Percentiles rank a stretch among this genome's conserved stretches.
Conservation (phyloP, 768 basidiomycete species). For the Hydnomerulius pinastri region DNA sequence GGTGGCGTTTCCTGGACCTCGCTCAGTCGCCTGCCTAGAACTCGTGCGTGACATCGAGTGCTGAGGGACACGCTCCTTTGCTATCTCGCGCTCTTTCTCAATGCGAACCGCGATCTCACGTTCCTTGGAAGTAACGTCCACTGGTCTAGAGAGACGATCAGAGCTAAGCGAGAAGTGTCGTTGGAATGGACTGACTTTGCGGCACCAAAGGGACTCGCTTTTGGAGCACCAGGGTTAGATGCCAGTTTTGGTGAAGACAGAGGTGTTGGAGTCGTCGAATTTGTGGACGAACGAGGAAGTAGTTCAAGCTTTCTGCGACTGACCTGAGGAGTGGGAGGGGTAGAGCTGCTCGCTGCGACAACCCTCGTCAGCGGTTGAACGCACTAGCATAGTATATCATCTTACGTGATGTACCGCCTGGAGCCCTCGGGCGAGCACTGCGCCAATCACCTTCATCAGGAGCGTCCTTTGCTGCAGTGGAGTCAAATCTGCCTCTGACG, state of each 20-base stretch:
- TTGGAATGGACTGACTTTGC: slow-evolving; percentile 59
- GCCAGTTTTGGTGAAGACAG: slow-evolving; percentile 78
- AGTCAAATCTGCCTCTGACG: slow-evolving; percentile 52
- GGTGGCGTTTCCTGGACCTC: slow-evolving; percentile 32
- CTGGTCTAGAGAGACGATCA: slow-evolving; percentile 59
- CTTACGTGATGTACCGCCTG: slow-evolving; percentile 65
- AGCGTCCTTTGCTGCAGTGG: slow-evolving; percentile 50
- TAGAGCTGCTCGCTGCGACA: slow-evolving; percentile 61
- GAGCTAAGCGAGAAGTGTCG: slow-evolving; percentile 1
- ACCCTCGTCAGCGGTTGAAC: slow-evolving; percentile 11
- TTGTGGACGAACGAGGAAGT: slow-evolving; percentile 71
- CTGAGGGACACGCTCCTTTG: slow-evolving; percentile 36
- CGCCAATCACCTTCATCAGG: slow-evolving; percentile 79
- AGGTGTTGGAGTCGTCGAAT: slow-evolving; percentile 71
- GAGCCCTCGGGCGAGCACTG: slow-evolving; percentile 44
- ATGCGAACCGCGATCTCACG: slow-evolving; percentile 72
- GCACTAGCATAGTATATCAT: slow-evolving; percentile 10
- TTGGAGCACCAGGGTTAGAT: slow-evolving; percentile 42
- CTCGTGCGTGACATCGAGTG: slow-evolving; percentile 52
- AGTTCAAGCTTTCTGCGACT: slow-evolving; percentile 82
- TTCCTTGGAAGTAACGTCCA: slow-evolving; percentile 80
- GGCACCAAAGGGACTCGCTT: slow-evolving; percentile 83
- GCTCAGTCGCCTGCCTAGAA: slow-evolving; percentile 49
- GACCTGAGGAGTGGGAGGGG: slow-evolving; percentile 81
- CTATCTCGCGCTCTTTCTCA: slow-evolving; percentile 58